Evolutionary conservation across 2,329 filamentous ascomycete genomes (phyloP).

Genomic region (Pseudogymnoascus sp.): DNA sequence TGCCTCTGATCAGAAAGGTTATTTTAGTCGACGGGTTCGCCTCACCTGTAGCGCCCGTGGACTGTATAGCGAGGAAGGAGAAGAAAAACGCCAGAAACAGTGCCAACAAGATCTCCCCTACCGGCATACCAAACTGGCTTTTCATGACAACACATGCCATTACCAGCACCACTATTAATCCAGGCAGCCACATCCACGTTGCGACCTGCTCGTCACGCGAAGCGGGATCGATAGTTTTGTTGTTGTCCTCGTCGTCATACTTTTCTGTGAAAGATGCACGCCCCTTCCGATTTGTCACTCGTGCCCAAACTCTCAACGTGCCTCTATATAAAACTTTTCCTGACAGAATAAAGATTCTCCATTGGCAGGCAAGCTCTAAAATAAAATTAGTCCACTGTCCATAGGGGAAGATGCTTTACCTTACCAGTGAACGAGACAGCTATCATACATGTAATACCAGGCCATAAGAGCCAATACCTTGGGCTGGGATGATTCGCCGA

Average conservation of each 20-base stretch:
- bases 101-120: conserved; percentile 1
- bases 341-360: conserved; percentile 1
- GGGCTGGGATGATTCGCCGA: background rate
- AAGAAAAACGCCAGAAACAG: conserved; percentile 1
- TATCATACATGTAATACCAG: background rate
- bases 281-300: background rate
- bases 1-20: background rate
- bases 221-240: background rate
- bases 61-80: conserved; percentile 4
- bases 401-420: background rate
- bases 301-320: background rate
- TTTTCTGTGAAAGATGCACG: background rate
- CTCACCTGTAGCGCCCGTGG: background rate
- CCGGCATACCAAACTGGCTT: background rate
- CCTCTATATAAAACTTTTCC: background rate
- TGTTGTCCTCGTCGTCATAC: background rate
- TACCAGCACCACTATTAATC: background rate
- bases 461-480: background rate
- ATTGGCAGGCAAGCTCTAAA: conserved; percentile 1
- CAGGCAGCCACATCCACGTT: conserved; percentile 1
- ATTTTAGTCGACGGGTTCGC: background rate
- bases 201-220: background rate
- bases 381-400: background rate
- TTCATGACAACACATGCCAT: conserved; percentile 6
- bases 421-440: background rate